Conservation (phyloP, 2,329 filamentous ascomycete genomes). For the Ophiognomonia clavigignenti-juglandacearum region DNA sequence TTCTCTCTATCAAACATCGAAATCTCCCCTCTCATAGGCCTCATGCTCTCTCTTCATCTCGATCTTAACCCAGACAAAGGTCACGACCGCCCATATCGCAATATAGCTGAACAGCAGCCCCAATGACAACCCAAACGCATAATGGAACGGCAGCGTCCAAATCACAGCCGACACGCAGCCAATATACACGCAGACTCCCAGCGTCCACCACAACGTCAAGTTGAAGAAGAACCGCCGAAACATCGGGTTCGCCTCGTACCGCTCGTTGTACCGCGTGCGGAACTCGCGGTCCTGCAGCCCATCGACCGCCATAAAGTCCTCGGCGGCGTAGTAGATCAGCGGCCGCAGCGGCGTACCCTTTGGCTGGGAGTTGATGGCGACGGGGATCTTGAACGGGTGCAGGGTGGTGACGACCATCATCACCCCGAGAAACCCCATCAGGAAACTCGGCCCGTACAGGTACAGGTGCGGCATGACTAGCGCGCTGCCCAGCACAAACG, state of each 20-base stretch:
- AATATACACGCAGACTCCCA: conserved; percentile 14
- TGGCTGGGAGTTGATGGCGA: conserved; percentile 12
- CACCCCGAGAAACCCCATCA: conserved; percentile 11
- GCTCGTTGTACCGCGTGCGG: conserved; percentile 10
- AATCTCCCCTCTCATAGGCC: conserved; percentile 7
- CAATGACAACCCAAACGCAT: conserved; percentile 14
- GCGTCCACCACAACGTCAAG: conserved; percentile 15
- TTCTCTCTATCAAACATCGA: conserved; percentile 8
- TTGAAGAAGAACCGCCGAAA: conserved; percentile 14
- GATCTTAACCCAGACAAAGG: conserved; percentile 9
- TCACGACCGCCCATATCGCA: conserved; percentile 9
- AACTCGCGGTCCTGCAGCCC: conserved; percentile 15
- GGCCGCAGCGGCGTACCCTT: conserved; percentile 9
- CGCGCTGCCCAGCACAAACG: conserved; percentile 11
- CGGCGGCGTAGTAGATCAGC: conserved; percentile 14
- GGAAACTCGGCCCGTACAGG: conserved; percentile 12
- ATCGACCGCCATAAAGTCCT: conserved; percentile 15
- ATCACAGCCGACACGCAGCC: conserved; percentile 14
- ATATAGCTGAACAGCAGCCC: conserved; percentile 14
- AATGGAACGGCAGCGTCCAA: conserved; percentile 12
- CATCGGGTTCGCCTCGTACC: conserved; percentile 12
- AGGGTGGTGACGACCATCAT: conserved; percentile 11
- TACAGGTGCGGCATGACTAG: conserved; percentile 10
- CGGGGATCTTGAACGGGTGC: conserved; percentile 9
- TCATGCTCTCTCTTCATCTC: conserved; percentile 12